These are phyloP conservation scores for Xylaria castorea DNA, from an alignment of 495 filamentous ascomycete genomes.

Conservation along the genomic window DNA sequence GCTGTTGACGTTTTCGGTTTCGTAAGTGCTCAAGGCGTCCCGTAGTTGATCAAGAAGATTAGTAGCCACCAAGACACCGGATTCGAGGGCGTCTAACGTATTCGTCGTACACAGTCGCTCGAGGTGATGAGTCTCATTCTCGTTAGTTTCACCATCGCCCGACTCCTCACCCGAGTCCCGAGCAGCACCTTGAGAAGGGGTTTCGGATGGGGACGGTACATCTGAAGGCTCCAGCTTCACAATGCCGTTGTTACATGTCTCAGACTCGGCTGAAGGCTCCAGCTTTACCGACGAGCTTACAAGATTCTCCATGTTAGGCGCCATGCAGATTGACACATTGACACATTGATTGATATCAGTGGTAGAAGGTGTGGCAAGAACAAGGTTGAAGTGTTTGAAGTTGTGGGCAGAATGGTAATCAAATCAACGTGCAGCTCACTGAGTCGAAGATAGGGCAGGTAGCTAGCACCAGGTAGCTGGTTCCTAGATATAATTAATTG, in stretches of 20 bases:
- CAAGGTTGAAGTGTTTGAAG: not conserved
- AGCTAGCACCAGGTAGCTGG: too few species aligned
- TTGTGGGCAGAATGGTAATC: not conserved
- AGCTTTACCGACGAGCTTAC: not conserved
- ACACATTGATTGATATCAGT: too few species aligned
- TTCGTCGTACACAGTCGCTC: conserved; percentile 28
- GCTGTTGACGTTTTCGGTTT: conserved; percentile 29
- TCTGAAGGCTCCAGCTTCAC: conserved; percentile 2
- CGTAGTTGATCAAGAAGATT: conserved; percentile 38
- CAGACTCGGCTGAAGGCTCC: not conserved
- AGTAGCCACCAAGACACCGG: conserved; percentile 37
- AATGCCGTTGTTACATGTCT: not conserved
- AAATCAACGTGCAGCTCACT: not conserved
- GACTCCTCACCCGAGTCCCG: not conserved
- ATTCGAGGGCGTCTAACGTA: conserved; percentile 39
- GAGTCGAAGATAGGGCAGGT: not conserved
- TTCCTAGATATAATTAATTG: too few species aligned
- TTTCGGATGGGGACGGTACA: not conserved
- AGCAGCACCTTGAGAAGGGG: not conserved
- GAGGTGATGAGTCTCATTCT: conserved; percentile 27
- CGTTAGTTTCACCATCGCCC: not conserved
- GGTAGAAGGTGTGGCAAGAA: not conserved
- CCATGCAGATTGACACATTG: not conserved
- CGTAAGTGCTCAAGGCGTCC: not conserved
- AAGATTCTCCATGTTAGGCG: not conserved